These are phyloP conservation scores for Selaginella moellendorffii DNA, from an alignment of 75 land plant species.

Conservation along the genomic window DNA sequence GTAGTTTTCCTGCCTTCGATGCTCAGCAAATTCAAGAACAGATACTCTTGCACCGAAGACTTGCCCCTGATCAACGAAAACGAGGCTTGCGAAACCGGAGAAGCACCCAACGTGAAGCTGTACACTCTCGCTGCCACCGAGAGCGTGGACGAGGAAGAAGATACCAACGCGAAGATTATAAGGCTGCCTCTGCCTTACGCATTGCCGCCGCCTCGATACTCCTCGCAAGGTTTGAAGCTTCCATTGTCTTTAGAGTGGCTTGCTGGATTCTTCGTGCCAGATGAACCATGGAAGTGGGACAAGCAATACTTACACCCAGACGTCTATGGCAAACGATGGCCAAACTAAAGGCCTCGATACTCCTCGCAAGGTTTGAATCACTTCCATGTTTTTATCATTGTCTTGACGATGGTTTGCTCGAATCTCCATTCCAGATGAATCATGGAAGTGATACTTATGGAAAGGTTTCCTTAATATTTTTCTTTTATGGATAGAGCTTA, in stretches of 20 bases:
- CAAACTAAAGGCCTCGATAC: no score
- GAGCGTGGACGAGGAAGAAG: conserved; percentile 10
- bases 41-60: conserved; percentile 59
- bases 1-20: conserved; percentile 76
- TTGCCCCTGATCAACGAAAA: no score
- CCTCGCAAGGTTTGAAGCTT: conserved; percentile 85
- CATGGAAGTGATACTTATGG: no score
- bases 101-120: not conserved
- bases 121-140: not conserved
- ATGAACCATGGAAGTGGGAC: conserved; percentile 98
- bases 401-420: no score
- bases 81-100: no score
- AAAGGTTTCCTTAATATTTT: no score
- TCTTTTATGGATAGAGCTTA: no score
- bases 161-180: no score
- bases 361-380: no score
- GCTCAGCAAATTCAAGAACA: conserved; percentile 6
- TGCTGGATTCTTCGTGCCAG: conserved; percentile 24
- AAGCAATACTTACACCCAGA: conserved; percentile 60
- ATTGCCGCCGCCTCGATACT: conserved; percentile 58
- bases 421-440: no score
- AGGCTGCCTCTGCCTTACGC: conserved; percentile 70
- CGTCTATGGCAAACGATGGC: conserved; percentile 82
- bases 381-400: no score
- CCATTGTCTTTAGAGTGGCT: no score